Base-by-base conservation (phyloP, 140 eudicot species). In the Senecio squalidus region DNA sequence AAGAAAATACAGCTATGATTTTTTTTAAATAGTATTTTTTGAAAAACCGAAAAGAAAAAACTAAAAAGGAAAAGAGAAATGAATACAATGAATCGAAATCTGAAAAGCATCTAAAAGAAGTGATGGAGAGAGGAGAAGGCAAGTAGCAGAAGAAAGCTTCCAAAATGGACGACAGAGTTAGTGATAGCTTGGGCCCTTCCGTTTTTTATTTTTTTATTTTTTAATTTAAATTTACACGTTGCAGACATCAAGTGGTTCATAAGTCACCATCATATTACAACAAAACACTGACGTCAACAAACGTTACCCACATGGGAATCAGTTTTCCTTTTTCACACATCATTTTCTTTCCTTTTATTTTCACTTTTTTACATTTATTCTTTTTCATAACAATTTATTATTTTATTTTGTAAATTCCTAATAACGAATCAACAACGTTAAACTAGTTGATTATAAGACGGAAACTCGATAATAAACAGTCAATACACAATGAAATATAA, bases 301-400 rank as follows among this genome's bases (percentile, higher is more conserved):
- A 58, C 65, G 74, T 58, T 51, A 52, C 67, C 74, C 95, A 86
- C 95, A 80, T 86, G 95, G 85, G 77, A 64, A 48, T 77, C 92
- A 55, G 82, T 75, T 64, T 72, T 60, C 39, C n/a, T n/a, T n/a
- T n/a, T n/a, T n/a, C n/a, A n/a, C n/a, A n/a, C n/a, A n/a, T n/a
- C n/a, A n/a, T n/a, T n/a, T n/a, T n/a, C n/a, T n/a, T n/a, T n/a
- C n/a, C 29, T 11, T 60, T 59, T 20, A 6, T 29, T 45, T 62
- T 2, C 3, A 5, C 20, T 41, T 14, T 6, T 43, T 3, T 16
- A 3, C 9, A 26, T 31, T 67, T 57, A 26, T 31, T 67, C 46
- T 23, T 26, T 22, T 8, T 25, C 3, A 41, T 16, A 0, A 0
- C 4, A 5, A 6, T 60, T 20, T 21, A 31, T 23, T 23, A 8